Conservation (phyloP, 2,329 filamentous ascomycete species). For the Stagonosporopsis tanaceti region DNA sequence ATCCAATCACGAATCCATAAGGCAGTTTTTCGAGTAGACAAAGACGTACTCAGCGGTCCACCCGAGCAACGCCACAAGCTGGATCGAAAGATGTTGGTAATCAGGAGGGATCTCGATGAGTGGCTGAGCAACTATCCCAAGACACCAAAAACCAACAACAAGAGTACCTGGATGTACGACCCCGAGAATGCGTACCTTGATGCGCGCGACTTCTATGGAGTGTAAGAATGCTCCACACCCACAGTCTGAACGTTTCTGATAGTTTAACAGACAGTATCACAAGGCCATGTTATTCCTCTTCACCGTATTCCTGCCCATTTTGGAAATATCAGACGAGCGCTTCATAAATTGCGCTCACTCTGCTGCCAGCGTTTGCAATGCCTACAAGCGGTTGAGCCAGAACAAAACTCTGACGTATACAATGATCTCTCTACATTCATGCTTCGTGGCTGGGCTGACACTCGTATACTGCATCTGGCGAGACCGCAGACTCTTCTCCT, state of each 20-base stretch:
- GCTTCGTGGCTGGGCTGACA: conserved; percentile 38
- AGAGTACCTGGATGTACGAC: conserved; percentile 39
- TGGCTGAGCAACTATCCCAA: conserved; percentile 31
- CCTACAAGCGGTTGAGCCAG: conserved; percentile 36
- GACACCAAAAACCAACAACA: conserved; percentile 29
- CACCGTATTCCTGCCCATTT: conserved; percentile 31
- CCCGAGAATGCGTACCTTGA: conserved; percentile 33
- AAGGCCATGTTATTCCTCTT: conserved; percentile 38
- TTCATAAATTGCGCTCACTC: conserved; percentile 36
- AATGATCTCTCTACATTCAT: conserved; percentile 39
- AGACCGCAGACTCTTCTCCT: conserved; percentile 34
- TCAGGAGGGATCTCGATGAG: conserved; percentile 29
- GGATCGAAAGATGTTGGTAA: conserved; percentile 30
- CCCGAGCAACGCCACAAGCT: conserved; percentile 26
- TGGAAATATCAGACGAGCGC: conserved; percentile 29
- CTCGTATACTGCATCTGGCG: conserved; percentile 40
- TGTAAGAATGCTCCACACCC: conserved; percentile 3
- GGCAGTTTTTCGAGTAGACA: conserved; percentile 37
- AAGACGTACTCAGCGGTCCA: conserved; percentile 22
- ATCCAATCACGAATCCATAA: conserved; percentile 39
- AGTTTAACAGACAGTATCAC: conserved; percentile 27
- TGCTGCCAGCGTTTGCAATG: conserved; percentile 34
- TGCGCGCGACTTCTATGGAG: conserved; percentile 35
- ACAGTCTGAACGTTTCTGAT: background rate
- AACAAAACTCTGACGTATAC: conserved; percentile 38